Evolutionary conservation across 1,284 basidiomycete genomes (phyloP).

Genomic region (Cystobasidiaceae sp.): DNA sequence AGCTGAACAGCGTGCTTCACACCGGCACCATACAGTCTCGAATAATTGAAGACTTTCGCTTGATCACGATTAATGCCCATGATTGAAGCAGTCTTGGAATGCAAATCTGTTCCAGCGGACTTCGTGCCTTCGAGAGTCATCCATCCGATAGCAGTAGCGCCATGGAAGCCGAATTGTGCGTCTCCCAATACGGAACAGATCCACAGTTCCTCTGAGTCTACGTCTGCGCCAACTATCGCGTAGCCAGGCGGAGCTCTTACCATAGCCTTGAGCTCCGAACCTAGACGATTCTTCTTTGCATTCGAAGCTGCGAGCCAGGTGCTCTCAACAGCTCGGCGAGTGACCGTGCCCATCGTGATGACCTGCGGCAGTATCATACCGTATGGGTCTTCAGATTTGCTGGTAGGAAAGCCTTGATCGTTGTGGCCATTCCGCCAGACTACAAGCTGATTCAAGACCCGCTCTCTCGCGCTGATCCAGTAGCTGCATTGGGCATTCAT

Average conservation of each 20-base stretch:
- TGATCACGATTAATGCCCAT: slow-evolving; percentile 88
- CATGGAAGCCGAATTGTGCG: slow-evolving; percentile 94
- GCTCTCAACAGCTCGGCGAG: slow-evolving; percentile 92
- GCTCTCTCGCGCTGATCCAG: slow-evolving; percentile 91
- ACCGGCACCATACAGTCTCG: slow-evolving; percentile 95
- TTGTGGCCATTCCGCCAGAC: slow-evolving; percentile 58
- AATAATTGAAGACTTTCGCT: slow-evolving; percentile 99
- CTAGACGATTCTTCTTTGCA: slow-evolving; percentile 93
- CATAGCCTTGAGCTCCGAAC: slow-evolving; percentile 97
- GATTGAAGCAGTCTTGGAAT: slow-evolving; percentile 93
- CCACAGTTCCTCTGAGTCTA: slow-evolving; percentile 98
- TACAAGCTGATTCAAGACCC: slow-evolving; percentile 89
- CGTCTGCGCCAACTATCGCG: slow-evolving; percentile 93
- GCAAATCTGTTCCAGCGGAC: slow-evolving; percentile 86
- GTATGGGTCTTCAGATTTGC: slow-evolving; percentile 55
- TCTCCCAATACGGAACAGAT: slow-evolving; percentile 99
- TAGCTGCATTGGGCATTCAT: slow-evolving; percentile 96
- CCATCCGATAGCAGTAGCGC: slow-evolving; percentile 96
- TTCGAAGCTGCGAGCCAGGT: slow-evolving; percentile 99
- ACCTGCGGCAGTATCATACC: slow-evolving; percentile 95
- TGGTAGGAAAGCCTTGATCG: slow-evolving; percentile 15
- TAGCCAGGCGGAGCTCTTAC: slow-evolving; percentile 89
- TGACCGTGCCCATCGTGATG: slow-evolving; percentile 97
- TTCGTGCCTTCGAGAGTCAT: slow-evolving; percentile 99
- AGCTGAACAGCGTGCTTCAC: slow-evolving; percentile 89